phyloP scores from a whole-genome alignment of 768 basidiomycete species.

The Leccinum pellstonianum region DNA sequence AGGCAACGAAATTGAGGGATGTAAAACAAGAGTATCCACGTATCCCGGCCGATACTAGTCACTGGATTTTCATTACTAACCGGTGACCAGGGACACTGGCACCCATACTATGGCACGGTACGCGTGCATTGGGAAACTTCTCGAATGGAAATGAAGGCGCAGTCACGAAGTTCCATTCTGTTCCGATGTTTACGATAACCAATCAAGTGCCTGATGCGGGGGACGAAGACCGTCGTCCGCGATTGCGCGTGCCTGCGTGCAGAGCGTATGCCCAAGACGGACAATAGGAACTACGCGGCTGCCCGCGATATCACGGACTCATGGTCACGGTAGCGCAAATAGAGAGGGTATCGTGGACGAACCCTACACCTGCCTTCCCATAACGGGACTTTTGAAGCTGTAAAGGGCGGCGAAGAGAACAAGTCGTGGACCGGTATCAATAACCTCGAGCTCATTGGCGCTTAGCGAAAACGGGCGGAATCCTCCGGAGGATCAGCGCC shows the following conservation, averaged over 20 bases:
- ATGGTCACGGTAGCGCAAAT: not conserved
- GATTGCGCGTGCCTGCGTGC: not conserved
- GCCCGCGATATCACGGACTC: not conserved
- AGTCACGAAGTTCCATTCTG: not conserved
- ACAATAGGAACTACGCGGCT: not conserved
- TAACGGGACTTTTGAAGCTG: not conserved
- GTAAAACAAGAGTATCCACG: not conserved
- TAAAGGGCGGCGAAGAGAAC: not conserved
- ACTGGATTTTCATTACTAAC: conserved; percentile 3
- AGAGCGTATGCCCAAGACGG: not conserved
- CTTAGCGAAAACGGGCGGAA: not conserved
- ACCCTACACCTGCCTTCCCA: conserved; percentile 1
- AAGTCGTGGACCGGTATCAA: not conserved
- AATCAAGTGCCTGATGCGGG: not conserved
- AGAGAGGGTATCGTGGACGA: not conserved
- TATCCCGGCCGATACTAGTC: not conserved
- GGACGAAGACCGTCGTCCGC: not conserved
- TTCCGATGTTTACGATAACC: not conserved
- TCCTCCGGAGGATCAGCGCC: not conserved
- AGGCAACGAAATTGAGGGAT: not conserved
- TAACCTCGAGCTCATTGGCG: not conserved
- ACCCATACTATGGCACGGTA: not conserved
- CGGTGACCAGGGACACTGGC: not conserved
- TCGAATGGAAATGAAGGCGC: not conserved
- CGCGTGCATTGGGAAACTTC: not conserved